Evolutionary conservation across 2,329 filamentous ascomycete genomes (phyloP), one percentile per base, ranked within the genome.

Genomic region (Proliferodiscus dingleyae): DNA sequence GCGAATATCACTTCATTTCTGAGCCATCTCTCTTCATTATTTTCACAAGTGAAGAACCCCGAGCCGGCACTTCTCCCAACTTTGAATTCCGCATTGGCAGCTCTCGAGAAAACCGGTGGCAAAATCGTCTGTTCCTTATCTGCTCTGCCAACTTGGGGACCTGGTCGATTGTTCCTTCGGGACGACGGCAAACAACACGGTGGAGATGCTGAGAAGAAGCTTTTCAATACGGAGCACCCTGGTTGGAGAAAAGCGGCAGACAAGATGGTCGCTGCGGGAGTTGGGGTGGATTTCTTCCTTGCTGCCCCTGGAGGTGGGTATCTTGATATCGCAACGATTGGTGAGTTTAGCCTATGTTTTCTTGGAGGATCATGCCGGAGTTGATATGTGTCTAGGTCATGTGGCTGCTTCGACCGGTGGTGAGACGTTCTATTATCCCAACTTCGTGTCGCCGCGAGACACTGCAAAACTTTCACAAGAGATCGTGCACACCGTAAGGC

Each of bases 391-490:
- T 24, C 33, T 50, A 83, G 87, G 90, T 33, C 86, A 95, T 65
- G 79, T 95, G 18, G 80, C 93, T 24, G 82, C 89, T 33, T 83
- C 86, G 23, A 95, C 89, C n/a, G 93, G 93, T 47, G 93, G 93
- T 52, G 93, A 98, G 66, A 87, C 85, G 0, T 98, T 90, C 68
- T 96, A 95, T 69, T 98, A 95, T 64, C 90, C 93, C 37, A 98
- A 97, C 66, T 98, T 95, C 70, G 83, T 95, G 48, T 81, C 85
- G 6, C 87, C 87, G 6, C 81, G 93, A 29, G 93, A 98, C 66
- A 81, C 84, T 34, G 75, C 87, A 45, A 94, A 91, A 69, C 70
- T 98, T 30, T 85, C 84, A 2, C 78, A 85, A 38, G 93, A 98
- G 69, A 81, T 98, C 53, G 80, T 83, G 55, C 91, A 96, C 61